Conservation (phyloP, 345 rosid species). For the Eucalyptus erythrocorys region DNA sequence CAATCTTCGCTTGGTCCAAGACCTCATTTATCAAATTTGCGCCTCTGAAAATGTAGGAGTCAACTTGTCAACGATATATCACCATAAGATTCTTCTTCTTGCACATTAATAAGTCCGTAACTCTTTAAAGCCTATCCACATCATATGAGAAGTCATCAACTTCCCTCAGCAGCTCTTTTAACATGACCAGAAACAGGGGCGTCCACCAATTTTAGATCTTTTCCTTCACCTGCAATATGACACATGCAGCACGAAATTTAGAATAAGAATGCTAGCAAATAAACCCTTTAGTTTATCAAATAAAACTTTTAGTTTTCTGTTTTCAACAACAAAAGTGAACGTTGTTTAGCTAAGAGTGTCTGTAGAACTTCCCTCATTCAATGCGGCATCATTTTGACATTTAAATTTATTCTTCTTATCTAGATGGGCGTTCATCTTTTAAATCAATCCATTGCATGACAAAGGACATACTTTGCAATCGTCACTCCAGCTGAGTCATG, state of each 20-base stretch:
- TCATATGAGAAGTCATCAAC: not conserved
- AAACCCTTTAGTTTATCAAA: not conserved
- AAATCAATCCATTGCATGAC: not conserved
- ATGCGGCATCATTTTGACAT: not conserved
- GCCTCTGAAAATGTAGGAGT: conserved; percentile 31
- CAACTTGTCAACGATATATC: conserved; percentile 48
- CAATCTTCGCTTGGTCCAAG: conserved; percentile 87
- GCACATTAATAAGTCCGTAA: conserved; percentile 48
- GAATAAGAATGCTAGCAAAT: not conserved
- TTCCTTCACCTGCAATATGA: conserved; percentile 46
- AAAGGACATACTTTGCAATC: conserved; percentile 47
- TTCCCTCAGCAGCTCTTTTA: conserved; percentile 75
- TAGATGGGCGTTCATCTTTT: not conserved
- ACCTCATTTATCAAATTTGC: conserved; percentile 58
- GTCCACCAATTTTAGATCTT: conserved; percentile 77
- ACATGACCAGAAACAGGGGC: conserved; percentile 98
- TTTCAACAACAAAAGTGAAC: too few relatives aligned
- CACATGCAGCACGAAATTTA: not conserved
- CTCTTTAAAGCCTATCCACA: conserved; percentile 65
- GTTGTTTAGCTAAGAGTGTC: too few relatives aligned
- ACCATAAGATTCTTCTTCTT: conserved; percentile 50
- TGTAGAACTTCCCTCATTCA: too few relatives aligned
- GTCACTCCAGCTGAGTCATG: conserved; percentile 57
- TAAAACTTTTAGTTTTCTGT: too few relatives aligned
- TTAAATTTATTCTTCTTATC: not conserved